Base-by-base conservation (phyloP, 2,329 filamentous ascomycete species). In the Aspergillus sp. region DNA sequence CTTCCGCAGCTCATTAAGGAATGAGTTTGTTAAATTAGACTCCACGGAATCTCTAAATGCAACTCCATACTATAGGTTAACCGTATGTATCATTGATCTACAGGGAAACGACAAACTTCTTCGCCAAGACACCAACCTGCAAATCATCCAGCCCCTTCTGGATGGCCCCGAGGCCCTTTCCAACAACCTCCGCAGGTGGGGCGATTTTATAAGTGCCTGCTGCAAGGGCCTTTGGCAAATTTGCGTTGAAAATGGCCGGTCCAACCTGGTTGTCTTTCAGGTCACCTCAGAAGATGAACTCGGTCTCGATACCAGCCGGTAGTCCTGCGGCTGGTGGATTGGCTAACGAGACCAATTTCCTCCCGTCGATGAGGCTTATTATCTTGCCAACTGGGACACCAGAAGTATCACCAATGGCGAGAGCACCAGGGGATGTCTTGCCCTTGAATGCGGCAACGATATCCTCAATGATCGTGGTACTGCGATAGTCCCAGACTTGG, bases 401-500 rank as follows among this genome's bases (percentile, higher is more conserved):
- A 9, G 24, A 26, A 9, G 24, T 3, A 26, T 26, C 36, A 4
- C 56, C 56, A 32, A 58, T 54, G 1, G 51, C 45, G 8, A 60
- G 34, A 4, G 57, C 57, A 2, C 60, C 60, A 2, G 48, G 54
- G 9, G 38, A 17, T 3, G 6, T 22, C 55, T 56, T 62, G 2
- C 48, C 61, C 9, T 62, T 51, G 15, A 66, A 48, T 5, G 57
- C 58, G 0, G 41, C 34, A 1, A 62, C 51, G 17, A 68, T 38
- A 2, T 67, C 59, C 0, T 63, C 50, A 2, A 63, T 36, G 2
- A 67, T 52, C 3, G 53, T 62, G 1, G 41, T 15, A 9, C 48
- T 60, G 11, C 69, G 70, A 62, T 81, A 82, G 61, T 83, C 80
- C 42, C 80, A 79, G 0, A 75, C 76, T 1, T 72, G 59, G n/a